Evolutionary conservation across 1,284 basidiomycete species (phyloP).

Genomic region (Ustilago tritici): DNA sequence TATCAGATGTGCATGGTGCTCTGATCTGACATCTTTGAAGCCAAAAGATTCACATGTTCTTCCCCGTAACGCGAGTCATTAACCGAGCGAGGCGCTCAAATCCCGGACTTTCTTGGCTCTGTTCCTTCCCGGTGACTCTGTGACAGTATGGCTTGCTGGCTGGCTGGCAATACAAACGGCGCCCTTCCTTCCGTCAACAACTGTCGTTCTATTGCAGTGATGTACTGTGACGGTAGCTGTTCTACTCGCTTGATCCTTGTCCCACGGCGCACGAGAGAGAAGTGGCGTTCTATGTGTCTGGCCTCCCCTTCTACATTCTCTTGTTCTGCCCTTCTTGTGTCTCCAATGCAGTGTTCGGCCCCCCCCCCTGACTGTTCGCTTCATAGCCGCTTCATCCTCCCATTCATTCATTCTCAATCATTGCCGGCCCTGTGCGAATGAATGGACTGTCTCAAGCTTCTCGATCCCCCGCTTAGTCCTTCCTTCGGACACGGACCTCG

Average conservation of each 20-base stretch:
- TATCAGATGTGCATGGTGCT: neutral
- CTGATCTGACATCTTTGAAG: neutral
- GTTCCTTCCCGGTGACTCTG: neutral
- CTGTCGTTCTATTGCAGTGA: neutral
- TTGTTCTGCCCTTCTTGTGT: neutral
- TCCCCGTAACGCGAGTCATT: slow-evolving; percentile 10
- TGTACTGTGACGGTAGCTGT: neutral
- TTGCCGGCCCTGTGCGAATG: neutral
- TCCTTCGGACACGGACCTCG: neutral
- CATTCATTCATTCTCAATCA: neutral
- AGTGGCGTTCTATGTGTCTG: neutral
- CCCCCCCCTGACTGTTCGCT: too few species aligned
- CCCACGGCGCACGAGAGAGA: neutral
- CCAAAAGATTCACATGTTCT: neutral
- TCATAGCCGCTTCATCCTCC: neutral
- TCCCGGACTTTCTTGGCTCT: slow-evolving; percentile 8
- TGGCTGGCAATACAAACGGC: slow-evolving; percentile 9
- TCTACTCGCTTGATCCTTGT: neutral
- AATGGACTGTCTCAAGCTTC: neutral
- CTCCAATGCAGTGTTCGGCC: neutral
- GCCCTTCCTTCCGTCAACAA: neutral
- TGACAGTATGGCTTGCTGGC: neutral
- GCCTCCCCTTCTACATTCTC: neutral
- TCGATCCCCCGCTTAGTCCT: neutral
- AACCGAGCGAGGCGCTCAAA: neutral